A percentile compares a stretch with the other conserved stretches of the same genome.
These are phyloP conservation scores for Takashimella koratensis DNA, from an alignment of 1,284 basidiomycete genomes.

Conservation along the genomic window DNA sequence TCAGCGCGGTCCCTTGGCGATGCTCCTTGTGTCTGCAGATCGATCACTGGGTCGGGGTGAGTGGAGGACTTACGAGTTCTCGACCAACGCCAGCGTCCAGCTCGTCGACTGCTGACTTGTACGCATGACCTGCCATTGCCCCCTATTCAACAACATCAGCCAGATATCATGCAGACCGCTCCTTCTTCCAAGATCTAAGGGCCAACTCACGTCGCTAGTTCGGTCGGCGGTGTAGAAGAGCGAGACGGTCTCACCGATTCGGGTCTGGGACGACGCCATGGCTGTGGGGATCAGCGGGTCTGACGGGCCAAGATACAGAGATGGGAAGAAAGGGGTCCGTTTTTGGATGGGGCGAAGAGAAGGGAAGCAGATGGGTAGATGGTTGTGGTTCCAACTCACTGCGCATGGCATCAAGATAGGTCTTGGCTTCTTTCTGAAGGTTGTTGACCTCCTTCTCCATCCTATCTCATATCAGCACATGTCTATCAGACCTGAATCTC, in stretches of 20 bases:
- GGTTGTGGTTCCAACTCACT: no score
- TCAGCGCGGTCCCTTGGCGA: no score
- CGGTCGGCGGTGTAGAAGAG: conserved; percentile 87
- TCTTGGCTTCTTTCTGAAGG: conserved; percentile 93
- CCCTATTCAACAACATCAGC: no score
- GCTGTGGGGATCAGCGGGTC: conserved; percentile 53
- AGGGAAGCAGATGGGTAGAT: no score
- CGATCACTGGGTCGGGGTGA: no score
- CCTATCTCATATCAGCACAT: conserved; percentile 50
- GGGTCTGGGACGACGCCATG: conserved; percentile 88
- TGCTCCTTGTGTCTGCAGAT: no score
- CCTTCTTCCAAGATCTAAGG: no score
- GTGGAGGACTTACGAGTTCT: conserved; percentile 64
- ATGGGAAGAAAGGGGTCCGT: no score
- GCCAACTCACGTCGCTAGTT: conserved; percentile 60
- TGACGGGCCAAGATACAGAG: not conserved
- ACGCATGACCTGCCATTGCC: conserved; percentile 95
- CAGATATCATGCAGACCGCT: not conserved
- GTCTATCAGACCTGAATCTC: no score
- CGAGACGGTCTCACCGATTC: conserved; percentile 91
- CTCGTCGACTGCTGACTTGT: conserved; percentile 92
- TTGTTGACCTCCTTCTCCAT: conserved; percentile 90
- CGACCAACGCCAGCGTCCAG: conserved; percentile 78
- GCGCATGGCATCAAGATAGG: conserved; percentile 90
- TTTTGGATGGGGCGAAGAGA: no score